Evolutionary conservation across 352 stramenopile species (phyloP).

Genomic region (Pythium guiyangense): DNA sequence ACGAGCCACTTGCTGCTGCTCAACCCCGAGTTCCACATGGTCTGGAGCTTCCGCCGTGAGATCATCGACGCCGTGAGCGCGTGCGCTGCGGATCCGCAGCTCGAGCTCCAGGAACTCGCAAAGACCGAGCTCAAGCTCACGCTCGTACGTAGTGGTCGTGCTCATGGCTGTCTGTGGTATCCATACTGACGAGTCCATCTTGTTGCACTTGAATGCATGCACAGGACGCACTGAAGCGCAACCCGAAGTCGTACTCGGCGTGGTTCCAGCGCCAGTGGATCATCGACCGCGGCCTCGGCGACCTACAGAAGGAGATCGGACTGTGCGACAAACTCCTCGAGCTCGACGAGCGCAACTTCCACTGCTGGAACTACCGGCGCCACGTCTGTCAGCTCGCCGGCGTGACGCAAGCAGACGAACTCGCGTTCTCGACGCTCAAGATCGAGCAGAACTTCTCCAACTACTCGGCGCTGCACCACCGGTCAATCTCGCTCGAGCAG

Average conservation of each 20-base stretch:
- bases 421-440: conserved; percentile 94
- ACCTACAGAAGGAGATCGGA: conserved; percentile 69
- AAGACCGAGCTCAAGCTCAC: conserved; percentile 90
- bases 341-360: conserved; percentile 98
- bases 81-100: conserved; percentile 17
- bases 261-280: conserved; percentile 90
- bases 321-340: conserved; percentile 73
- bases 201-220: conserved; percentile 4
- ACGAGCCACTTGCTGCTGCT: conserved; percentile 92
- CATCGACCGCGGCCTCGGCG: conserved; percentile 59
- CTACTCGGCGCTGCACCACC: conserved; percentile 89
- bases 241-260: conserved; percentile 96
- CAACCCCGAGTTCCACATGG: conserved; percentile 96
- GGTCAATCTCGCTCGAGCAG: conserved; percentile 44
- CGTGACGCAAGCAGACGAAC: conserved; percentile 63
- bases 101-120: conserved; percentile 41
- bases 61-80: conserved; percentile 58
- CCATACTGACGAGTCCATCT: not conserved
- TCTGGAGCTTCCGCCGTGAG: conserved; percentile 97
- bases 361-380: conserved; percentile 98
- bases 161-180: too few relatives aligned
- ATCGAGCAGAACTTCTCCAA: conserved; percentile 99
- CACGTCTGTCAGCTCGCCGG: conserved; percentile 60
- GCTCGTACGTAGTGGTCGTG: conserved; percentile 18
- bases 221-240: conserved; percentile 90